These are phyloP conservation scores for Amyloporia xantha DNA, from an alignment of 768 basidiomycete species.

Conservation along the genomic window DNA sequence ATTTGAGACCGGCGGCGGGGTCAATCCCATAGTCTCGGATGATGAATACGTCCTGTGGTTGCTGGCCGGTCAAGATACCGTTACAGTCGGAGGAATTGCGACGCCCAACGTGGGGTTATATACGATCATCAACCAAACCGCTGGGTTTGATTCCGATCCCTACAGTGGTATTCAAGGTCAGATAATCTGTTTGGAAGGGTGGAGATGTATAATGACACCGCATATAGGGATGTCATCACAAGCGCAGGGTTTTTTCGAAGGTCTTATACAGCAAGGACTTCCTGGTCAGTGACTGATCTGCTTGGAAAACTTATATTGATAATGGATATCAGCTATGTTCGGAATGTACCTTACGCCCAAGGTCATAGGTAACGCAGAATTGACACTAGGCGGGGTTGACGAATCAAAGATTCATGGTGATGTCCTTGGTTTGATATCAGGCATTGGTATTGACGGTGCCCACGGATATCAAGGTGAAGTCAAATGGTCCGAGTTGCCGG, in stretches of 20 bases:
- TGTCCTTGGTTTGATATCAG: too few species aligned
- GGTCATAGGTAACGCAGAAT: conserved; percentile 38
- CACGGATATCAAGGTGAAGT: conserved; percentile 35
- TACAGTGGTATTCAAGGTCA: conserved; percentile 53
- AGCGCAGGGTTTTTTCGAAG: conserved; percentile 45
- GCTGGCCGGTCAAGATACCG: conserved; percentile 40
- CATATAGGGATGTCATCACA: conserved; percentile 41
- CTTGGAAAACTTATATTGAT: neutral
- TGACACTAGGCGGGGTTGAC: conserved; percentile 50
- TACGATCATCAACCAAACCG: conserved; percentile 48
- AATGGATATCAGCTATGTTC: conserved; percentile 14
- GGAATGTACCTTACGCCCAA: conserved; percentile 40
- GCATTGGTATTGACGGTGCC: neutral
- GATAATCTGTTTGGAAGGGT: conserved; percentile 1
- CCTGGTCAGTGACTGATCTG: conserved; percentile 30
- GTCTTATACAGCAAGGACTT: conserved; percentile 40
- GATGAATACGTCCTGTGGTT: conserved; percentile 43
- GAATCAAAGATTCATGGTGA: conserved; percentile 43
- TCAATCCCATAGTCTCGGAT: conserved; percentile 43
- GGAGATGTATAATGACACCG: neutral
- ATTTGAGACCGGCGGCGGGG: conserved; percentile 48
- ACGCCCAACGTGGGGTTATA: conserved; percentile 35
- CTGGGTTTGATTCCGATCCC: conserved; percentile 45
- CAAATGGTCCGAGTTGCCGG: conserved; percentile 36
- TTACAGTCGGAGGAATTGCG: conserved; percentile 39